Evolutionary conservation across 2,329 filamentous ascomycete species (phyloP), one percentile per base, ranked within the genome.

Genomic region (Colletotrichum plurivorum): DNA sequence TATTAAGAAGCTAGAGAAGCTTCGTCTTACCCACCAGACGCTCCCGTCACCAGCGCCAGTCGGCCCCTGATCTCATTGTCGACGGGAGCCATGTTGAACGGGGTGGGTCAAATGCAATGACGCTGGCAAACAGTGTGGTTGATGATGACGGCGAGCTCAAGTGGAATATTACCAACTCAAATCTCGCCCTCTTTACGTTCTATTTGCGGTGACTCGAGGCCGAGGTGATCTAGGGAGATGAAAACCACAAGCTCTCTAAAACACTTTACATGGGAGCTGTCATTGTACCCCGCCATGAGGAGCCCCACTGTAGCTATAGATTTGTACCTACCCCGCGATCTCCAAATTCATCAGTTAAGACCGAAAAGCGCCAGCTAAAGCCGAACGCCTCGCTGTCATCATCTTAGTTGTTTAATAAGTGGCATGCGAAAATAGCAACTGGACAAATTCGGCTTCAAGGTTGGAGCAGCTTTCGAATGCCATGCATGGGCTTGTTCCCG

Each of bases 11-110:
- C 5, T 20, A 18, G 20, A 9, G 20, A 27, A n/a, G 51, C n/a
- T 10, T 20, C 39, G 53, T 73, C 79, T 77, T 78, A 89, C 88
- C 88, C 88, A 73, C 87, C 87, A 60, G 87, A 90, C 54, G 88
- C 88, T 51, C 88, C 89, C 2, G 88, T 90, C 54, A 90, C 84
- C 9, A 90, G 81, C 52, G 87, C 88, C 51, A 90, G 78, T 59
- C 85, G 82, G 66, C 87, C 87, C 46, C 79, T 79, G 67, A 90
- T 79, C 55, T 85, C 80, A 71, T 87, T 86, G 54, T 82, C 76
- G 20, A 63, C 67, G 9, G 46, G 18, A 25, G 36, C 62, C 67
- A 69, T 67, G n/a, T 41, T 55, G 31, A 27, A 25, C 20, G 39
- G 59, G 48, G 12, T 25, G 25, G 12, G 16, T 25, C 12, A 15